Conservation (phyloP, 208 protist species). For the Leishmania amazonensis region DNA sequence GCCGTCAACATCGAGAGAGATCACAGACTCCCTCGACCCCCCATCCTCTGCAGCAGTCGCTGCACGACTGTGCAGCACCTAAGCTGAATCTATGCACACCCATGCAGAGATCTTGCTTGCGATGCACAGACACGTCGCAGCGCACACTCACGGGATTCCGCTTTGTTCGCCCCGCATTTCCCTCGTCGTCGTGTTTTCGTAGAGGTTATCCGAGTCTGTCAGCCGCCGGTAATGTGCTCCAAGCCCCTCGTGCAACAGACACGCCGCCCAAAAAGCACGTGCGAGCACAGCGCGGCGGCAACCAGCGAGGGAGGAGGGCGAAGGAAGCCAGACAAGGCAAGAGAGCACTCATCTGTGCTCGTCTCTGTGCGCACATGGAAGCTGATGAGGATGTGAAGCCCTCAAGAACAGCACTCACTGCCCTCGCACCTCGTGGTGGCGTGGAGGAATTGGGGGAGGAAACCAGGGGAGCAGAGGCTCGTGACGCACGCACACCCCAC, state of each 20-base stretch:
- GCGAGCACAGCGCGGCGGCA: background rate
- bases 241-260: background rate
- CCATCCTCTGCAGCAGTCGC: background rate
- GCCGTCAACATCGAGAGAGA: background rate
- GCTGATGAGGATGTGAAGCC: background rate
- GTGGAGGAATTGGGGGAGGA: background rate
- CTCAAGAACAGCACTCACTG: conserved; percentile 1
- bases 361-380: background rate
- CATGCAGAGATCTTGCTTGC: background rate
- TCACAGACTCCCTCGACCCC: background rate
- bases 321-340: conserved; percentile 9
- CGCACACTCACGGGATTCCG: background rate
- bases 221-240: background rate
- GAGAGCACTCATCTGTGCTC: background rate
- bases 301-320: background rate
- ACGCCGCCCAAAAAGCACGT: background rate
- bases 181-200: background rate
- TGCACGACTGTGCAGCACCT: background rate
- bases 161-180: background rate
- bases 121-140: background rate
- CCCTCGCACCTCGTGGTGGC: background rate
- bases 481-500: background rate
- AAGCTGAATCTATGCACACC: background rate
- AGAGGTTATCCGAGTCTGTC: background rate
- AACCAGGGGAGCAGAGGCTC: background rate